These are phyloP conservation scores for Stemphylium lycopersici DNA, from an alignment of 2,329 filamentous ascomycete genomes.

Conservation along the genomic window DNA sequence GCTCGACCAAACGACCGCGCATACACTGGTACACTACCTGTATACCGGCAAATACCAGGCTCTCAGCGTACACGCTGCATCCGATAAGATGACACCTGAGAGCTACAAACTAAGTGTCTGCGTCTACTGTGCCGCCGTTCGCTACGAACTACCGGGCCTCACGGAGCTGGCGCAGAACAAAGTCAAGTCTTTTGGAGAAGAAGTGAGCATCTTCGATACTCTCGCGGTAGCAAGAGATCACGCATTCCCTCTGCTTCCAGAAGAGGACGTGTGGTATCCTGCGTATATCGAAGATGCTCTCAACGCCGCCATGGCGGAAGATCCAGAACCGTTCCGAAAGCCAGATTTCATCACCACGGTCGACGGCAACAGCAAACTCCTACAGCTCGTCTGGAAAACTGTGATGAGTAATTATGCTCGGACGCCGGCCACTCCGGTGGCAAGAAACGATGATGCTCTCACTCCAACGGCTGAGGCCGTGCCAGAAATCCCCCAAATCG, in stretches of 20 bases:
- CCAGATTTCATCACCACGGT: constrained; percentile 34
- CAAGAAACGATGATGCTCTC: neutral
- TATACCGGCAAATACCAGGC: constrained; percentile 33
- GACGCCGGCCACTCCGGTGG: neutral
- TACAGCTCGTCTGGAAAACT: constrained; percentile 37
- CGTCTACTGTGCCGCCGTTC: constrained; percentile 36
- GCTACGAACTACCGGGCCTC: constrained; percentile 33
- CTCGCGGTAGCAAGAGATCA: constrained; percentile 28
- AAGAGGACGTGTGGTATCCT: constrained; percentile 34
- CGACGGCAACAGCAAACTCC: constrained; percentile 32
- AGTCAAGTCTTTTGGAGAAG: constrained; percentile 23
- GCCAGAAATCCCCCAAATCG: neutral
- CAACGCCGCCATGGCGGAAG: constrained; percentile 23
- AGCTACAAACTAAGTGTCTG: constrained; percentile 29
- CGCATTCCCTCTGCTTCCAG: constrained; percentile 29
- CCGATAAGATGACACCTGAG: constrained; percentile 4
- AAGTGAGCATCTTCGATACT: constrained; percentile 31
- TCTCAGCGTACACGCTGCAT: constrained; percentile 4
- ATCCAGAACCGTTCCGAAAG: constrained; percentile 30
- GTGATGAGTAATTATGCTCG: constrained; percentile 30
- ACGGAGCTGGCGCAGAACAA: constrained; percentile 31
- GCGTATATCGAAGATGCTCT: constrained; percentile 31
- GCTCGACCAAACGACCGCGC: constrained; percentile 30
- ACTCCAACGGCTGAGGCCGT: constrained; percentile 8
- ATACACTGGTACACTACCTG: constrained; percentile 34